Evolutionary conservation across 2,329 filamentous ascomycete species (phyloP), one percentile per base, ranked within the genome.

Genomic region (Lachnellula subtilissima): DNA sequence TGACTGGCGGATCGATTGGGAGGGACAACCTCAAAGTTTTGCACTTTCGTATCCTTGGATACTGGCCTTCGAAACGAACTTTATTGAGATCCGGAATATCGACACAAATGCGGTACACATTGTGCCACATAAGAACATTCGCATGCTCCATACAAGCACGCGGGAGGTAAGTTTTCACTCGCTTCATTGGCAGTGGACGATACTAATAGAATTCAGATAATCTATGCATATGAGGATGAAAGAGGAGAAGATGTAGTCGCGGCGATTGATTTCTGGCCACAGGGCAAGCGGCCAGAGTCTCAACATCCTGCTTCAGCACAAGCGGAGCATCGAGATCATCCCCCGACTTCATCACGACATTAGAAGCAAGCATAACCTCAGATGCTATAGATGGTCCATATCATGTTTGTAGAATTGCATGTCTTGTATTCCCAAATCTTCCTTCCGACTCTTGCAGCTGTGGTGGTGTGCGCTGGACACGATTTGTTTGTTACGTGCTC

Each of bases 1-100:
- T 5, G 94, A 99, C 73, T 99, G 94, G 94, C 87, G 88, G 67
- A 96, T 99, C 69, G 88, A 93, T 61, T 99, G 94, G 94, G 94
- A 99, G 76, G 94, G 94, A 55, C 89, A 85, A 46, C 94, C 94
- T 42, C 88, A 91, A 67, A 87, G 86, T 56, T 99, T 99, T 73
- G 94, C 94, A 1, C 85, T 97, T 53, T 96, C 91, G 64, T 95
- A 95, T 68, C 94, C 94, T 48, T 99, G 95, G 81, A 97, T 99
- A 61, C 77, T 99, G 67, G 94, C 93, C 0, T 99, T 99, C 71
- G 94, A 99, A 75, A 86, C 91, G 39, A 96, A 94, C 69, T 99
- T 99, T 69, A 95, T 99, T 65, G 94, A 99, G 75, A 88, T 99
- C 66, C 83, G 94, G 63, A 90, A 96, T 70, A 93, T 97, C 71